A percentile compares a stretch with the other conserved stretches of the same genome.
Conservation (phyloP, 1,284 basidiomycete genomes). For the Somion occarium region DNA sequence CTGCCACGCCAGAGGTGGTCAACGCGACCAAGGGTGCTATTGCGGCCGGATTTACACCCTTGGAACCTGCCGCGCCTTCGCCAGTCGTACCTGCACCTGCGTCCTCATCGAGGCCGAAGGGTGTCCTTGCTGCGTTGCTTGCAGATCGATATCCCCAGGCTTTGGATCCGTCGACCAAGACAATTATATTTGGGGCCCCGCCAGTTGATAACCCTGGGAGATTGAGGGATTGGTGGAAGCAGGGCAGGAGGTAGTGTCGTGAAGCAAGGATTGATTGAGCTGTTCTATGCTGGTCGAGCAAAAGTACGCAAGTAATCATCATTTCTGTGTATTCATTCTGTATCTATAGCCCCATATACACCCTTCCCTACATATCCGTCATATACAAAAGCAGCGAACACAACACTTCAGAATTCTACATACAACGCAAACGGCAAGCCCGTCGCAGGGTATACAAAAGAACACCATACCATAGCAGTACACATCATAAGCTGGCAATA, state of each 20-base stretch:
- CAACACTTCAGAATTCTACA: too few relatives aligned
- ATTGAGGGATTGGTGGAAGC: constrained; percentile 18
- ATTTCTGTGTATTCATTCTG: neutral
- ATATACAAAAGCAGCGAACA: too few relatives aligned
- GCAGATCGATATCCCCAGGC: constrained; percentile 43
- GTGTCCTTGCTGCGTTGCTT: constrained; percentile 42
- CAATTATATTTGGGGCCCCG: constrained; percentile 67
- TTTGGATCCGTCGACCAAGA: constrained; percentile 55
- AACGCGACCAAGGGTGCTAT: constrained; percentile 6
- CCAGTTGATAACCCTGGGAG: constrained; percentile 54
- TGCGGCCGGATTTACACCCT: neutral
- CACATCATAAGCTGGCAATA: too few relatives aligned
- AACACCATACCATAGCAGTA: neutral
- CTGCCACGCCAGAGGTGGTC: constrained; percentile 14
- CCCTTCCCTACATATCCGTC: neutral
- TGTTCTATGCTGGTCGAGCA: neutral
- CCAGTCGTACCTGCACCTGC: constrained; percentile 11
- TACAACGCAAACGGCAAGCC: too few relatives aligned
- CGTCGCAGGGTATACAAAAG: neutral
- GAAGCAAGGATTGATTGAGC: neutral
- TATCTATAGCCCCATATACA: neutral
- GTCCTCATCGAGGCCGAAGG: constrained; percentile 20
- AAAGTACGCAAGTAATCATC: neutral
- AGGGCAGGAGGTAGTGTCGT: neutral
- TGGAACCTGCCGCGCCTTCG: constrained; percentile 5